Evolutionary conservation across 306 rosid genomes (phyloP).

Genomic region (Parietaria judaica): DNA sequence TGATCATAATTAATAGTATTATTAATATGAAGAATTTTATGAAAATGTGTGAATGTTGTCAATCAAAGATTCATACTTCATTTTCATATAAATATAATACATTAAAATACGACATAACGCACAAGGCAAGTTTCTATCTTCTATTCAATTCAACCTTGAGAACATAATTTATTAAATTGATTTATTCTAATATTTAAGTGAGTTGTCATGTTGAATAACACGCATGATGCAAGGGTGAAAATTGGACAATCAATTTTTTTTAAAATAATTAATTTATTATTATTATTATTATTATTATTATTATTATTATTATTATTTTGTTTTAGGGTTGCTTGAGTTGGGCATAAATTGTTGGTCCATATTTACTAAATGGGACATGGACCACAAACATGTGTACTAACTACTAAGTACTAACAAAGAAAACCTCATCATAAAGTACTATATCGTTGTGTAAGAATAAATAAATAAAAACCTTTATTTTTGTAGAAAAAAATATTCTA

Average conservation of each 20-base stretch:
- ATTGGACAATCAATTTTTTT: background rate
- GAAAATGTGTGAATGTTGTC: background rate
- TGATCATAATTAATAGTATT: background rate
- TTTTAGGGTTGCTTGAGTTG: conserved; percentile 2
- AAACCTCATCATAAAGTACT: background rate
- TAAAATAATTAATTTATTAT: background rate
- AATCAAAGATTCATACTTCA: no score
- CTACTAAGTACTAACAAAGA: no score
- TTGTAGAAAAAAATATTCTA: no score
- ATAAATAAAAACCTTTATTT: background rate
- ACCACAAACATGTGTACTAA: conserved; percentile 1
- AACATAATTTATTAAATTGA: background rate
- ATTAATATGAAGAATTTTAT: background rate
- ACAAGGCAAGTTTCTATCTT: no score
- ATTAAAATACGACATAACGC: no score
- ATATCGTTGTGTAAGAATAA: background rate
- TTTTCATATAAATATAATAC: no score
- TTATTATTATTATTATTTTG: background rate
- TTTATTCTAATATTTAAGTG: background rate
- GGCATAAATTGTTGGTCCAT: background rate
- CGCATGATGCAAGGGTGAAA: background rate
- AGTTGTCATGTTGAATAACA: background rate
- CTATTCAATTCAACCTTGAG: background rate
- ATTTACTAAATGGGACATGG: background rate
- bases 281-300: background rate